These are phyloP conservation scores for Kitagawia praeruptora DNA, from an alignment of 129 eudicot genomes.

Conservation along the genomic window DNA sequence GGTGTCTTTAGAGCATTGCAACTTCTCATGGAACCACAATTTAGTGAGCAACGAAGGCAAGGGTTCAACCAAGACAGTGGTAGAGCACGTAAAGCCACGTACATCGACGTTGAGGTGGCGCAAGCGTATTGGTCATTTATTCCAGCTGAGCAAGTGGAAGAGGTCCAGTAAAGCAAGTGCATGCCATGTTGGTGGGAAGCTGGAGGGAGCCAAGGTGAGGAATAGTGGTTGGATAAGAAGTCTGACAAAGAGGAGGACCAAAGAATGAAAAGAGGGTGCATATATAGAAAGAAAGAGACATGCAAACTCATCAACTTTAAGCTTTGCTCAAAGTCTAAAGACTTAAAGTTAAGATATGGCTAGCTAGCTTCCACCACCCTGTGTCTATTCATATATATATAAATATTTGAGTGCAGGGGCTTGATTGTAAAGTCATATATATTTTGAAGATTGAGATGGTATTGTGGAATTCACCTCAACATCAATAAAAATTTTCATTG, in stretches of 20 bases:
- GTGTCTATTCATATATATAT: neutral
- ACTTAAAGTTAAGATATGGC: neutral
- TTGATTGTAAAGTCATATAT: neutral
- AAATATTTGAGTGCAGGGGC: constrained; percentile 7
- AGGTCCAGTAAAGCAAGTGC: constrained; percentile 34
- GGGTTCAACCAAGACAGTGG: constrained; percentile 33
- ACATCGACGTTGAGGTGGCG: constrained; percentile 65
- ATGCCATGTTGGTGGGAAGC: constrained; percentile 42
- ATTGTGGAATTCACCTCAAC: constrained; percentile 5
- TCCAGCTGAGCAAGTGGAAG: constrained; percentile 66
- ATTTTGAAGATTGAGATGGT: constrained; percentile 8
- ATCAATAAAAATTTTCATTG: constrained; percentile 2
- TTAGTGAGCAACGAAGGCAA: constrained; percentile 11
- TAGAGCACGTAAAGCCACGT: constrained; percentile 54
- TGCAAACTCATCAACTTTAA: neutral
- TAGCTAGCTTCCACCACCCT: constrained; percentile 12
- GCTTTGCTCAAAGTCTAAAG: neutral
- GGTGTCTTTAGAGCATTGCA: constrained; percentile 28
- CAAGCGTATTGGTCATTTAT: constrained; percentile 63
- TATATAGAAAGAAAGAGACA: constrained; percentile 14
- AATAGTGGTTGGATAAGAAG: constrained; percentile 47
- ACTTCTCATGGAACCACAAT: constrained; percentile 20
- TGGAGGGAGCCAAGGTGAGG: constrained; percentile 36
- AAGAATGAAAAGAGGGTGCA: constrained; percentile 21
- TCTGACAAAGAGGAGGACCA: constrained; percentile 42